A percentile compares a stretch with the other conserved stretches of the same genome.
phyloP scores from a whole-genome alignment of 169 alveolate species.

The Miamiensis avidus region DNA sequence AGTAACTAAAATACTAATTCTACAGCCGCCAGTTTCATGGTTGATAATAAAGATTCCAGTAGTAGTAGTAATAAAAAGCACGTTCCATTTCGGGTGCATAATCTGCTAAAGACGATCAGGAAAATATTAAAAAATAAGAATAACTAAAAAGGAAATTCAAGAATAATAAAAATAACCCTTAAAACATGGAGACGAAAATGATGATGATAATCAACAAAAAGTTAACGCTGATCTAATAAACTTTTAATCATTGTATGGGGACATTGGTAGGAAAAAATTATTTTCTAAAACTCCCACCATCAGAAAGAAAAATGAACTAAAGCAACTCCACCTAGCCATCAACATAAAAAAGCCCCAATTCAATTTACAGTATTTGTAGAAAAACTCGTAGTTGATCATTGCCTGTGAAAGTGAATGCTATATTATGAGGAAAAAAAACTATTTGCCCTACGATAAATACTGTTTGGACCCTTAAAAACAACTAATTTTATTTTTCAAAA shows the following conservation, averaged over 20 bases:
- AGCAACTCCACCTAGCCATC: background rate
- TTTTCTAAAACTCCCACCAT: background rate
- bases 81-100: no score
- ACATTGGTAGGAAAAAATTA: no score
- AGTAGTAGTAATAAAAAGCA: no score
- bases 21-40: no score
- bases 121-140: no score
- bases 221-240: no score
- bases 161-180: background rate
- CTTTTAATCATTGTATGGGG: no score
- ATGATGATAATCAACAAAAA: background rate
- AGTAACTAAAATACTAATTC: no score
- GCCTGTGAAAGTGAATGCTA: background rate
- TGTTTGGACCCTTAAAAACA: background rate
- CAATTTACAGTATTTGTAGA: background rate
- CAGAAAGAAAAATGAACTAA: background rate
- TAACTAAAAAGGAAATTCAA: background rate
- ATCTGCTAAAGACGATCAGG: no score
- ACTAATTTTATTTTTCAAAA: background rate
- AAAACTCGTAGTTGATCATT: background rate
- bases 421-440: no score
- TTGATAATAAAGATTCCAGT: no score
- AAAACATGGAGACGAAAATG: background rate
- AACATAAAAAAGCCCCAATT: background rate
- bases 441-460: background rate